Evolutionary conservation across 495 filamentous ascomycete genomes (phyloP), one percentile per base, ranked within the genome.

Genomic region (Podospora anserina): DNA sequence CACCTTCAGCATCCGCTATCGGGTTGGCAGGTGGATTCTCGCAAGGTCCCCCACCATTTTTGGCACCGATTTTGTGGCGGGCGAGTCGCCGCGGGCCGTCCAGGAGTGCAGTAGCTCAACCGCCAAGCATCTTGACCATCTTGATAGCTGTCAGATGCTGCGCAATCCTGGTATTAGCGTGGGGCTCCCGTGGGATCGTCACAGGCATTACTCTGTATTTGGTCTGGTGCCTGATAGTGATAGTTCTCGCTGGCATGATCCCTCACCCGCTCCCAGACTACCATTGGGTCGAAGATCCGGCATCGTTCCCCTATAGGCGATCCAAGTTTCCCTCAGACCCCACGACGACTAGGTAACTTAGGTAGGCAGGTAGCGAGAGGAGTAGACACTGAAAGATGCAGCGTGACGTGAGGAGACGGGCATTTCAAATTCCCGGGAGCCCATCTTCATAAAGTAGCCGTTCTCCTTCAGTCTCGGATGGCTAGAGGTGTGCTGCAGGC

Each of bases 61-160:
- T 58, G 55, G 19, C 55, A 58, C n/a, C n/a, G 4, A 6, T 58
- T 58, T n/a, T 26, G 7, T 58, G 55, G 55, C 23, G 1, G 23
- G 55, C 18, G 23, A 19, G 23, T 58, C n/a, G 55, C 16, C 4
- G n/a, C 55, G 55, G 55, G 55, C 55, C 55, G 55, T 58, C 6
- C 55, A 58, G 19, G 23, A 18, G 18, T n/a, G n/a, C 23, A 26
- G 55, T 20, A 58, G 55, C 5, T 58, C 18, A 20, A 20, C n/a
- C 11, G 55, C 55, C 55, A 58, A 58, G 55, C 16, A 58, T 26
- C n/a, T 58, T 58, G 55, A 19, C 23, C n/a, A 26, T 58, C 55
- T 58, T 23, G 55, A 58, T 58, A 58, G 55, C 55, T 58, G 55
- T 26, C 55, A 58, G 55, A 58, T 58, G 20, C 55, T 58, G 55